Conservation (phyloP, 768 basidiomycete species). For the Plicaturopsis crispa region DNA sequence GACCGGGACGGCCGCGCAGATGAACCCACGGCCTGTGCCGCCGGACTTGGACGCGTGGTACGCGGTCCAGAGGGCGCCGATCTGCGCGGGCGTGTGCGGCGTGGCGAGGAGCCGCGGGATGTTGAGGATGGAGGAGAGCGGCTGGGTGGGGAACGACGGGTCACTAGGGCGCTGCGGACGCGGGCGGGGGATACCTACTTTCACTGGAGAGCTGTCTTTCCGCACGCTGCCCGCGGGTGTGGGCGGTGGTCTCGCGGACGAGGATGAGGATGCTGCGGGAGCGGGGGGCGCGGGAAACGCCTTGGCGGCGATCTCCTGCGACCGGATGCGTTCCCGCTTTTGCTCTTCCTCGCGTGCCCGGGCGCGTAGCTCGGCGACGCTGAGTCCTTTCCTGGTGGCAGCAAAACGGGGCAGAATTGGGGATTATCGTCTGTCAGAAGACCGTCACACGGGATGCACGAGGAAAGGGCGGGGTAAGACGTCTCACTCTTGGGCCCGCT, state of each 20-base stretch:
- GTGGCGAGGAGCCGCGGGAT: slow-evolving; percentile 56
- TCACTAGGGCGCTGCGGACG: slow-evolving; percentile 1
- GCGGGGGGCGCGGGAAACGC: slow-evolving; percentile 6
- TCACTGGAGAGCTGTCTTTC: slow-evolving; percentile 63
- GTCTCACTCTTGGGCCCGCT: slow-evolving; percentile 58
- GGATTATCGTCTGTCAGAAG: slow-evolving; percentile 14
- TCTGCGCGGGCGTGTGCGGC: slow-evolving; percentile 64
- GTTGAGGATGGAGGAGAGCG: slow-evolving; percentile 77
- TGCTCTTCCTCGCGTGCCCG: slow-evolving; percentile 16
- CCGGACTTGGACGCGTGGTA: slow-evolving; percentile 80
- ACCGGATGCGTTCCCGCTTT: slow-evolving; percentile 11
- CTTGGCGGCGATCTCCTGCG: slow-evolving; percentile 5
- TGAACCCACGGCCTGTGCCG: slow-evolving; percentile 75
- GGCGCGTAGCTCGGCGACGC: slow-evolving; percentile 24
- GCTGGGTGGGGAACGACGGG: slow-evolving; percentile 34
- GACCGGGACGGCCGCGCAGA: slow-evolving; percentile 77
- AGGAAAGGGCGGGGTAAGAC: slow-evolving; percentile 7
- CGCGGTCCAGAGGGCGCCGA: slow-evolving; percentile 81
- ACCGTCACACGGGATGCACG: slow-evolving; percentile 6
- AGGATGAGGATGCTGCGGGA: slow-evolving; percentile 8
- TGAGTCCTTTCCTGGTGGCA: slow-evolving; percentile 34
- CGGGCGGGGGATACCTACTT: slow-evolving; percentile 28
- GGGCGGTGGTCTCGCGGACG: slow-evolving; percentile 3
- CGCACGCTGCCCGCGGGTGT: slow-evolving; percentile 20
- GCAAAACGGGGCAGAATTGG: slow-evolving; percentile 9